Evolutionary conservation across 202 grass and related monocot genomes (phyloP).

Genomic region (Hordeum pubiflorum): DNA sequence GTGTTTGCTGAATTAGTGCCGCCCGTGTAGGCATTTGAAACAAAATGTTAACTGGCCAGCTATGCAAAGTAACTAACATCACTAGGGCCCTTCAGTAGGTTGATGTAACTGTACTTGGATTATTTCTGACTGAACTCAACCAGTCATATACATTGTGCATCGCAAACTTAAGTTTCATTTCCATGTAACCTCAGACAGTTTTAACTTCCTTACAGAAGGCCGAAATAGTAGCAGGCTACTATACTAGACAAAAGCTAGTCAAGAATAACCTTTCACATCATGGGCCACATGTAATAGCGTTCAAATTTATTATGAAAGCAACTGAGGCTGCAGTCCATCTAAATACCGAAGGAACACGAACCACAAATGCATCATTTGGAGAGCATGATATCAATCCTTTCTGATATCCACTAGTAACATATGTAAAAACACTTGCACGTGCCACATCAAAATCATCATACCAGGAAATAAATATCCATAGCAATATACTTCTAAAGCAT

Average conservation of each 20-base stretch:
- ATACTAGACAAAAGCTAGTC: background rate
- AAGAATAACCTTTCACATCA: slow-evolving; percentile 1
- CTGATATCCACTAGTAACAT: background rate
- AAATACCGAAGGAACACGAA: background rate
- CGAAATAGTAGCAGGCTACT: background rate
- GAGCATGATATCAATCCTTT: background rate
- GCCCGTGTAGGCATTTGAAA: background rate
- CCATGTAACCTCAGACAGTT: background rate
- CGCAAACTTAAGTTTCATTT: slow-evolving; percentile 6
- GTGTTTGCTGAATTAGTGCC: background rate
- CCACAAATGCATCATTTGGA: slow-evolving; percentile 3
- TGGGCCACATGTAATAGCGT: background rate
- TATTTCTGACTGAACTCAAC: background rate
- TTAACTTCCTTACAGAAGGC: background rate
- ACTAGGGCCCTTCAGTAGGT: background rate
- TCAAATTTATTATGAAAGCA: slow-evolving; percentile 16
- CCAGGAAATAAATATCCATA: background rate
- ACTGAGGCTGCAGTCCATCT: background rate
- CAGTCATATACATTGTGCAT: background rate
- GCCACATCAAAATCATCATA: background rate
- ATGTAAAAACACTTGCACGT: background rate
- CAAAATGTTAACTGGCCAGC: background rate
- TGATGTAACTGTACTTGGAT: background rate
- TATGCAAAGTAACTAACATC: background rate
- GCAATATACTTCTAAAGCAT: background rate